Conservation (phyloP, 2,329 filamentous ascomycete genomes). For the Scedosporium dehoogii region DNA sequence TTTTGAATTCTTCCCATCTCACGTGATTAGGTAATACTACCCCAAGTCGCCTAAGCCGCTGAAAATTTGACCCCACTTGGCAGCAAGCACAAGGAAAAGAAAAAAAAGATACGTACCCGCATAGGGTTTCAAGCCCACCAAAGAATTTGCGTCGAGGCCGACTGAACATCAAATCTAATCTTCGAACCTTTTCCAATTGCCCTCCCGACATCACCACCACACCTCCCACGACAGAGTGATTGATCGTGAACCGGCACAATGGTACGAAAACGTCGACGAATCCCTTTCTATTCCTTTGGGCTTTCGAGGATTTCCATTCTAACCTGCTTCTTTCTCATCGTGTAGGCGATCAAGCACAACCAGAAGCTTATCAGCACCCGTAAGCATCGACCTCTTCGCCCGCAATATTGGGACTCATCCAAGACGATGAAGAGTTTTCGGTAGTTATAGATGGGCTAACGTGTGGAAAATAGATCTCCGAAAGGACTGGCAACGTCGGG, state of each 20-base stretch:
- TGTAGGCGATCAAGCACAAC: slow-evolving; percentile 98
- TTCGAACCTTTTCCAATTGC: slow-evolving; percentile 1
- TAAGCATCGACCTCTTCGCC: slow-evolving; percentile 36
- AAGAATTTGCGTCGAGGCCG: slow-evolving; percentile 7
- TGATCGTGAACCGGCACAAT: slow-evolving; percentile 47
- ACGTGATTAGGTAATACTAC: slow-evolving; percentile 7
- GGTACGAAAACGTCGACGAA: slow-evolving; percentile 25
- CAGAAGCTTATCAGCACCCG: slow-evolving; percentile 96
- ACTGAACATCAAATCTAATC: slow-evolving; percentile 7
- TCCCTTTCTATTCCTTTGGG: slow-evolving; percentile 10
- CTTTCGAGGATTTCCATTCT: slow-evolving; percentile 22
- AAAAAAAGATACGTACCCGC: slow-evolving; percentile 11
- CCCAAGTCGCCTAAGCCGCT: neutral
- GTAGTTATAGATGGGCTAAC: slow-evolving; percentile 27
- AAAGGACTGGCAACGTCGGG: slow-evolving; percentile 99
- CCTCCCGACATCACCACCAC: slow-evolving; percentile 6
- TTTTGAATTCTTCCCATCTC: neutral
- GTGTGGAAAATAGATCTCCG: slow-evolving; percentile 65
- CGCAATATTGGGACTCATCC: neutral
- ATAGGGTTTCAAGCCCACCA: slow-evolving; percentile 13
- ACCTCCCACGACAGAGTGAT: slow-evolving; percentile 22
- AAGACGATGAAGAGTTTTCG: neutral
- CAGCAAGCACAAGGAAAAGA: slow-evolving; percentile 4
- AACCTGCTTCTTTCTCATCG: slow-evolving; percentile 14
- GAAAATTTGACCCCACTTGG: slow-evolving; percentile 5